These are phyloP conservation scores for Xeromyces bisporus DNA, from an alignment of 495 filamentous ascomycete species.

Conservation along the genomic window DNA sequence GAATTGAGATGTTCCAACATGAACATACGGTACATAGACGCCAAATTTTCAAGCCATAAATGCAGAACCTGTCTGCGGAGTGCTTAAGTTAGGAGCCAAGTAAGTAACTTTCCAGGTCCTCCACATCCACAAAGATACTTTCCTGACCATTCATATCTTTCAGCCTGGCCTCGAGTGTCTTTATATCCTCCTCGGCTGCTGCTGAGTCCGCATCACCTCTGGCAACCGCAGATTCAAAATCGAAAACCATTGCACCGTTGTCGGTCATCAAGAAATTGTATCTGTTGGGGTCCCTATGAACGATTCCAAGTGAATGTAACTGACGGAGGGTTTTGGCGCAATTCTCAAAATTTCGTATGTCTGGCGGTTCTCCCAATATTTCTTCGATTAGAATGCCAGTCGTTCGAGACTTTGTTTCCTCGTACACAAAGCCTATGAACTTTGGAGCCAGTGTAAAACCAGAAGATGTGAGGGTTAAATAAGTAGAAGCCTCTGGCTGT, in stretches of 20 bases:
- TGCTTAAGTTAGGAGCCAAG: too few species aligned
- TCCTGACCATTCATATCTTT: neutral
- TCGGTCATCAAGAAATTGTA: slow-evolving; percentile 14
- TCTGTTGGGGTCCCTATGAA: slow-evolving; percentile 13
- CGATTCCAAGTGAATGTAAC: slow-evolving; percentile 10
- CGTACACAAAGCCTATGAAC: slow-evolving; percentile 5
- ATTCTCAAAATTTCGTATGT: slow-evolving; percentile 2
- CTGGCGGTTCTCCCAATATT: slow-evolving; percentile 1
- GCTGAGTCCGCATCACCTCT: slow-evolving; percentile 7
- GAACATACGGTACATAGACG: too few species aligned
- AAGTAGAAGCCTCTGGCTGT: slow-evolving; percentile 2
- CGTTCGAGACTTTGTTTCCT: slow-evolving; percentile 3
- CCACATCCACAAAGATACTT: too few species aligned
- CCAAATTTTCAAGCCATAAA: too few species aligned
- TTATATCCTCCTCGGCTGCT: slow-evolving; percentile 5
- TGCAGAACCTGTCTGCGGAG: too few species aligned
- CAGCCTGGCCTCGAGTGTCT: neutral
- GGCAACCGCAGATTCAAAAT: slow-evolving; percentile 14
- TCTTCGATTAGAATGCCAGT: slow-evolving; percentile 5
- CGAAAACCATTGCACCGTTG: slow-evolving; percentile 10
- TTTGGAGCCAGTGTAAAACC: slow-evolving; percentile 2
- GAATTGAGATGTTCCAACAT: too few species aligned
- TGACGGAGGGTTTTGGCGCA: slow-evolving; percentile 5
- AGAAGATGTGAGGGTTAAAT: neutral
- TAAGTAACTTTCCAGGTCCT: too few species aligned